Percentiles rank a stretch among this genome's conserved stretches.
phyloP scores from a whole-genome alignment of 768 basidiomycete genomes.

The Rhizopogon sp. region DNA sequence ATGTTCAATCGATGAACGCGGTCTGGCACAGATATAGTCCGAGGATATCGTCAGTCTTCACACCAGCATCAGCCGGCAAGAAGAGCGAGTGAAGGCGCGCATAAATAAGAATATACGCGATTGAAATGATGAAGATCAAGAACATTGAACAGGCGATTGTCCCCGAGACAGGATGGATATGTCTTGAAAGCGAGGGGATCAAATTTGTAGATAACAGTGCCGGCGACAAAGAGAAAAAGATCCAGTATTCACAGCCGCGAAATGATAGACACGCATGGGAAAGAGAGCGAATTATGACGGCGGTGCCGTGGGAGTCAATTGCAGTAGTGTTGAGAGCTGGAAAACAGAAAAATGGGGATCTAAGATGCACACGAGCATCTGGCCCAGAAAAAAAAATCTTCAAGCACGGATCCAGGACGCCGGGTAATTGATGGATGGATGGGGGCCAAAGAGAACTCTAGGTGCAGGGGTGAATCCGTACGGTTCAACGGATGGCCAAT shows the following conservation, averaged over 20 bases:
- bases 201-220: constrained; percentile 17
- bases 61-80: constrained; percentile 1
- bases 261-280: constrained; percentile 27
- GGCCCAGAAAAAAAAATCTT: constrained; percentile 16
- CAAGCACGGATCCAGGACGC: constrained; percentile 47
- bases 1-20: constrained; percentile 34
- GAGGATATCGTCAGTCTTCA: constrained; percentile 24
- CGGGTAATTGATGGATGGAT: constrained; percentile 39
- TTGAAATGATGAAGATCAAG: constrained; percentile 19
- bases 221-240: constrained; percentile 16
- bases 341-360: constrained; percentile 21
- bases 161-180: constrained; percentile 63
- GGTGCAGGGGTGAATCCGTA: constrained; percentile 33
- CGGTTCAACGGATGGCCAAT: constrained; percentile 40
- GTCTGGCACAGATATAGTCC: constrained; percentile 26
- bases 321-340: constrained; percentile 23
- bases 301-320: constrained; percentile 26
- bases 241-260: constrained; percentile 33
- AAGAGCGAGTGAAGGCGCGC: constrained; percentile 18
- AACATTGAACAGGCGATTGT: constrained; percentile 27
- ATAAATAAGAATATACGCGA: constrained; percentile 24
- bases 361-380: constrained; percentile 12
- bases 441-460: constrained; percentile 39
- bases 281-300: constrained; percentile 37
- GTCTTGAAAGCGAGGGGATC: constrained; percentile 39